Percentiles rank a stretch among this genome's conserved stretches.
phyloP scores from a whole-genome alignment of 352 stramenopile species.

The Globisporangium uncinulatum region DNA sequence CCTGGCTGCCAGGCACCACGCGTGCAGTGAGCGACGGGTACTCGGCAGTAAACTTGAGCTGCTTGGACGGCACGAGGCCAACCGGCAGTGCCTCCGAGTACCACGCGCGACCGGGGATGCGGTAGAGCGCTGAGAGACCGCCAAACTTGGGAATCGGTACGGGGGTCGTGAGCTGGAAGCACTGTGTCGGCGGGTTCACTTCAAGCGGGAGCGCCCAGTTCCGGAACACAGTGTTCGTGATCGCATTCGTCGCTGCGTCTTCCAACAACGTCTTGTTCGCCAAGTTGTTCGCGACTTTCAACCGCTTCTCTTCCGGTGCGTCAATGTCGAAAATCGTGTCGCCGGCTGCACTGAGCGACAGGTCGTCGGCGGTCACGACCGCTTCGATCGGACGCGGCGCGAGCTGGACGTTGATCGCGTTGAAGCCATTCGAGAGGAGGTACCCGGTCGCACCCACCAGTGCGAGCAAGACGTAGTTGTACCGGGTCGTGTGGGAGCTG shows the following conservation, averaged over 20 bases:
- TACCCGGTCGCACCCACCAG: slow-evolving; percentile 9
- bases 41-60: not conserved
- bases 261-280: slow-evolving; percentile 1
- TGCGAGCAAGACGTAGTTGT: slow-evolving; percentile 4
- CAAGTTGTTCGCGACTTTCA: not conserved
- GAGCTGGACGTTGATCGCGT: slow-evolving; percentile 23
- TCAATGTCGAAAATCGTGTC: not conserved
- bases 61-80: not conserved
- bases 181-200: not conserved
- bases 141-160: not conserved
- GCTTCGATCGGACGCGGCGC: not conserved
- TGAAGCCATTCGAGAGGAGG: slow-evolving; percentile 19
- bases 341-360: not conserved
- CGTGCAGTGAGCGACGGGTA: not conserved
- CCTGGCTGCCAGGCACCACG: not conserved
- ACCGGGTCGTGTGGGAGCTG: not conserved
- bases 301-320: not conserved
- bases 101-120: not conserved
- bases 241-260: not conserved
- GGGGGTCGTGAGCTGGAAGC: not conserved
- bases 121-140: not conserved
- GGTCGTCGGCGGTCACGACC: not conserved
- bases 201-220: not conserved
- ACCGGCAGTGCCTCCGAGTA: not conserved
- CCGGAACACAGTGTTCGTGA: slow-evolving; percentile 1